phyloP scores from a whole-genome alignment of 2,329 filamentous ascomycete genomes.

The Periconia digitata region DNA sequence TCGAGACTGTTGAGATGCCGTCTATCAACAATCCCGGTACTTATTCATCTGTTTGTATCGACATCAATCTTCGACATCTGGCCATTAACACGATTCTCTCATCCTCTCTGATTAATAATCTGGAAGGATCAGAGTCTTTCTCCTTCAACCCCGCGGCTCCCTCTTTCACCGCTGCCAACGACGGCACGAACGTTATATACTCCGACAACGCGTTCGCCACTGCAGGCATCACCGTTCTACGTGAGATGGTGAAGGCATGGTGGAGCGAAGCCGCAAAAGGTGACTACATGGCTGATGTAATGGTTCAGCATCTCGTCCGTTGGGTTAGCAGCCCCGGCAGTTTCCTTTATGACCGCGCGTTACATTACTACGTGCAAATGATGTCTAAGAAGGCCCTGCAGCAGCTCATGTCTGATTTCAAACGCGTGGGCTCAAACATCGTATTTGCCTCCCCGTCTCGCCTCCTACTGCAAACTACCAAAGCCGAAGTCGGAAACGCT shows the following conservation, averaged over 20 bases:
- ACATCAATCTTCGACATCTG: conserved; percentile 89
- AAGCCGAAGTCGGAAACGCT: conserved; percentile 93
- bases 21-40: conserved; percentile 90
- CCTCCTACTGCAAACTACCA: conserved; percentile 90
- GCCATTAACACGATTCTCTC: conserved; percentile 98
- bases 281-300: conserved; percentile 92
- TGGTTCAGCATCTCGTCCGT: conserved; percentile 94
- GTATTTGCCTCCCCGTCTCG: conserved; percentile 92
- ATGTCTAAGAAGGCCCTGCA: conserved; percentile 97
- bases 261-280: conserved; percentile 92
- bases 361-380: conserved; percentile 98
- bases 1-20: conserved; percentile 90
- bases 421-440: conserved; percentile 89
- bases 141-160: conserved; percentile 77
- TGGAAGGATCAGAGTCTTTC: conserved; percentile 85
- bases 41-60: conserved; percentile 94
- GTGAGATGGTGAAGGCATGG: conserved; percentile 99
- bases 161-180: conserved; percentile 60
- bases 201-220: conserved; percentile 92
- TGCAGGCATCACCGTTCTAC: conserved; percentile 83
- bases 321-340: conserved; percentile 95
- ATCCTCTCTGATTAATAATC: conserved; percentile 93
- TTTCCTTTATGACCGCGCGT: conserved; percentile 88
- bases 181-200: conserved; percentile 70
- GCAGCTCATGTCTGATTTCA: conserved; percentile 95